Percentiles rank a stretch among this genome's conserved stretches.
These are phyloP conservation scores for Cladosporium sp. DNA, from an alignment of 2,329 filamentous ascomycete genomes.

Conservation along the genomic window DNA sequence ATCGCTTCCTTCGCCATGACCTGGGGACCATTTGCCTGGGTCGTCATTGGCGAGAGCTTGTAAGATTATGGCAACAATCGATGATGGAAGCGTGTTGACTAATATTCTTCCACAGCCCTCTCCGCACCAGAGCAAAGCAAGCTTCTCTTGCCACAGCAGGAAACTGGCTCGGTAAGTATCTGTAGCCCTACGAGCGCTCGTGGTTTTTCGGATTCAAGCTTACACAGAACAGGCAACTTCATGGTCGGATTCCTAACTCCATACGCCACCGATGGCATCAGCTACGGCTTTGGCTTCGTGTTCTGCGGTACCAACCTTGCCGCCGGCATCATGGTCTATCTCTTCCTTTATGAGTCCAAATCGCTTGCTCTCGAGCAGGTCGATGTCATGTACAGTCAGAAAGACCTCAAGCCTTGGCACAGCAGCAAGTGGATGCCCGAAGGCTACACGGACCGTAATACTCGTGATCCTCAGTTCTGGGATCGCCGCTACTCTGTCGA, in stretches of 20 bases:
- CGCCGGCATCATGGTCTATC: conserved; percentile 23
- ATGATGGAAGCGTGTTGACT: neutral
- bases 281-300: conserved; percentile 27
- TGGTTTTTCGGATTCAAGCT: neutral
- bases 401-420: conserved; percentile 24
- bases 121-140: conserved; percentile 25
- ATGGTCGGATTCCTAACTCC: conserved; percentile 34
- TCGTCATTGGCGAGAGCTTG: conserved; percentile 32
- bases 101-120: neutral
- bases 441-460: conserved; percentile 30
- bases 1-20: conserved; percentile 67
- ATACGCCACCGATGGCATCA: conserved; percentile 27
- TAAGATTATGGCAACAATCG: conserved; percentile 10
- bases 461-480: conserved; percentile 22
- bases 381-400: conserved; percentile 33
- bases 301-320: conserved; percentile 34
- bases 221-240: conserved; percentile 31
- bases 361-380: conserved; percentile 33
- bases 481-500: neutral
- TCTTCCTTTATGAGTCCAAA: conserved; percentile 35
- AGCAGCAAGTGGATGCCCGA: conserved; percentile 34
- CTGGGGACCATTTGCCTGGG: conserved; percentile 59
- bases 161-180: conserved; percentile 37
- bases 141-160: conserved; percentile 25
- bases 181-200: neutral